These are phyloP conservation scores for Pichia sp. DNA, from an alignment of 1,139 yeast species.

Conservation along the genomic window DNA sequence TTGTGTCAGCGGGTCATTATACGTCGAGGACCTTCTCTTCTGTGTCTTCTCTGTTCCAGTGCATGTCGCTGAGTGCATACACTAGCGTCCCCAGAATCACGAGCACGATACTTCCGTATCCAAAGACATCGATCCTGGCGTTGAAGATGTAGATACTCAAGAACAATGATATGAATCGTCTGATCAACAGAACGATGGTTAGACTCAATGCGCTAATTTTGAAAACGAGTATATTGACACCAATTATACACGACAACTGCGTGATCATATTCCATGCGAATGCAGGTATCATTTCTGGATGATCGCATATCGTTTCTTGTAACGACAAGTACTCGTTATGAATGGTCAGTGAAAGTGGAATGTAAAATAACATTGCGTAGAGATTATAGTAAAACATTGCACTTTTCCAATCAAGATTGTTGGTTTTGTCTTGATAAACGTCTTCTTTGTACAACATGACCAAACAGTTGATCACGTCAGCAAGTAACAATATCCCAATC, in stretches of 20 bases:
- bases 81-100: too few species aligned
- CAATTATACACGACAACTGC: conserved; percentile 64
- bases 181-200: conserved; percentile 53
- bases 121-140: too few species aligned
- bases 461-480: conserved; percentile 28
- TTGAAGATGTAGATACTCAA: conserved; percentile 52
- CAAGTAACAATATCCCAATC: conserved; percentile 10
- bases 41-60: too few species aligned
- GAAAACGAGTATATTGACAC: conserved; percentile 64
- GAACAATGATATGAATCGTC: conserved; percentile 60
- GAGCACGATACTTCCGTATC: too few species aligned
- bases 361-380: conserved; percentile 55
- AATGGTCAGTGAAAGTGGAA: conserved; percentile 32
- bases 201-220: conserved; percentile 59
- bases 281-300: conserved; percentile 9
- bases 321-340: conserved; percentile 13
- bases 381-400: conserved; percentile 61
- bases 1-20: too few species aligned
- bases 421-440: conserved; percentile 34
- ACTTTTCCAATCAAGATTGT: conserved; percentile 56
- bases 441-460: conserved; percentile 57
- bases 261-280: conserved; percentile 51
- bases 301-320: too few species aligned
- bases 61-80: too few species aligned
- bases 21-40: too few species aligned